Evolutionary conservation across 116 monocot species (phyloP).

Genomic region (Zostera marina): DNA sequence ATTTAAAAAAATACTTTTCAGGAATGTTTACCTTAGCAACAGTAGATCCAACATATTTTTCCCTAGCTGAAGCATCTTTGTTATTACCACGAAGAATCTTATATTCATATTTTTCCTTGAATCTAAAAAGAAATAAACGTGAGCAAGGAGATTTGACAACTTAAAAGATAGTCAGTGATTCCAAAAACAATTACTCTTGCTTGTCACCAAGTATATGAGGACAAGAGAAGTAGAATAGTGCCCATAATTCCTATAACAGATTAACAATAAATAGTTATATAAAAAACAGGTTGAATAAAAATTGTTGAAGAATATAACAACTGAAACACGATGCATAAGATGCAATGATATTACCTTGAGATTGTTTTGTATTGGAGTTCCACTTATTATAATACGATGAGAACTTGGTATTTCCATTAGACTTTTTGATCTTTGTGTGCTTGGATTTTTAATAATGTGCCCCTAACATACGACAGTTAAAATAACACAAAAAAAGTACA

Average conservation of each 20-base stretch:
- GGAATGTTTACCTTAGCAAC: slow-evolving; percentile 65
- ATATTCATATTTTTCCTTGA: slow-evolving; percentile 70
- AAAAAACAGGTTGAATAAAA: background rate
- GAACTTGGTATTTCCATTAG: slow-evolving; percentile 67
- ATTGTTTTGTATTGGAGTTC: slow-evolving; percentile 96
- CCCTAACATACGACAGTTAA: slow-evolving; percentile 21
- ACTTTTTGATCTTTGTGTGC: slow-evolving; percentile 78
- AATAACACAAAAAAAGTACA: background rate
- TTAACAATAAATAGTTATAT: background rate
- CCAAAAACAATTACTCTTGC: slow-evolving; percentile 40
- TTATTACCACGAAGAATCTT: slow-evolving; percentile 86
- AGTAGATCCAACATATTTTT: slow-evolving; percentile 76
- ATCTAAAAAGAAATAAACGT: slow-evolving; percentile 27
- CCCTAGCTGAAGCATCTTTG: slow-evolving; percentile 66
- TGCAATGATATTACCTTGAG: slow-evolving; percentile 51
- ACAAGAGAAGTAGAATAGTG: slow-evolving; percentile 86
- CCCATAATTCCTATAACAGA: slow-evolving; percentile 80
- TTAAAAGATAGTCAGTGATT: background rate
- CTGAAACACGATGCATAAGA: background rate
- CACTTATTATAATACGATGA: slow-evolving; percentile 93
- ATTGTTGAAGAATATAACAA: background rate
- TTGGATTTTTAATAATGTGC: slow-evolving; percentile 90
- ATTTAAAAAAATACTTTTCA: no score
- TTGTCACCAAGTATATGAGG: slow-evolving; percentile 83
- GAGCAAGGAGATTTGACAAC: background rate